phyloP scores from a whole-genome alignment of 441 rosid genomes.

The Jatropha podagrica region DNA sequence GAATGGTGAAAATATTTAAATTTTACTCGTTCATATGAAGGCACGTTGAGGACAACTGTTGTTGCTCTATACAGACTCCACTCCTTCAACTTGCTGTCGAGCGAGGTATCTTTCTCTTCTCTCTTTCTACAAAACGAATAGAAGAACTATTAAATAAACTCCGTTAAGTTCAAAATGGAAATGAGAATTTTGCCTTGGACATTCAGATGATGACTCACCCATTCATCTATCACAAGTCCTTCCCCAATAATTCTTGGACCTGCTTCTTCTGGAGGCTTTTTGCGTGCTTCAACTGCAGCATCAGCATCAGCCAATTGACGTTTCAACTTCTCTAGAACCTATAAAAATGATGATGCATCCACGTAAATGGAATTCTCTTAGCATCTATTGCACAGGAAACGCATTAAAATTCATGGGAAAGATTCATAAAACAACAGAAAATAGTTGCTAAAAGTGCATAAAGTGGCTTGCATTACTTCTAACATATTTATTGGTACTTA shows the following conservation, averaged over 20 bases:
- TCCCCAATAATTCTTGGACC: slow-evolving; percentile 50
- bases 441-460: background rate
- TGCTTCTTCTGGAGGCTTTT: slow-evolving; percentile 58
- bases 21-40: slow-evolving; percentile 3
- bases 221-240: slow-evolving; percentile 83
- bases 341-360: background rate
- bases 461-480: background rate
- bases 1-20: slow-evolving; percentile 22
- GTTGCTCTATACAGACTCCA: slow-evolving; percentile 41
- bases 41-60: slow-evolving; percentile 16
- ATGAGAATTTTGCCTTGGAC: background rate
- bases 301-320: slow-evolving; percentile 63
- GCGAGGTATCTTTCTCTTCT: slow-evolving; percentile 64
- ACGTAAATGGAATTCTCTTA: background rate
- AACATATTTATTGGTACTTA: slow-evolving; percentile 28
- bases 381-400: background rate
- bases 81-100: slow-evolving; percentile 46
- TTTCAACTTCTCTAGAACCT: slow-evolving; percentile 59
- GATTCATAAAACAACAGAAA: background rate
- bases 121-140: slow-evolving; percentile 41
- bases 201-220: slow-evolving; percentile 45
- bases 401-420: background rate
- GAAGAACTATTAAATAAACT: background rate
- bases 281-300: slow-evolving; percentile 57
- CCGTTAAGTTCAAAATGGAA: background rate